Conservation (phyloP, 192 early-diverging fungal genomes). For the Paraglomus brasilianum region DNA sequence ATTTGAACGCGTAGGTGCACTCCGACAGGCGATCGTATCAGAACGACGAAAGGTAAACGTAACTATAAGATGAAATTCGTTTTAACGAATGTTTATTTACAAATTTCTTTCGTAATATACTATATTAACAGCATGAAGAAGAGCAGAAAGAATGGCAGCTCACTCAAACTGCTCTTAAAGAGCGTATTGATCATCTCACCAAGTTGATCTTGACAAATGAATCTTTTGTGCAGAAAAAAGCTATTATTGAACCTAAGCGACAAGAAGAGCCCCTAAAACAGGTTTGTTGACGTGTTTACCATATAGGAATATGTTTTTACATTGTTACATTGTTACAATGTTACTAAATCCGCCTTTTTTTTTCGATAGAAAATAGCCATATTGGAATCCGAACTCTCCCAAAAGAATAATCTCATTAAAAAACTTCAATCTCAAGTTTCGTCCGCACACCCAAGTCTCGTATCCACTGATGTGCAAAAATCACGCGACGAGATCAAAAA, state of each 20-base stretch:
- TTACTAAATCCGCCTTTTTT: slow-evolving; percentile 13
- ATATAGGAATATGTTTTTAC: slow-evolving; percentile 30
- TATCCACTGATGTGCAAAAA: too few species aligned
- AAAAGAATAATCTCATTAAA: slow-evolving; percentile 12
- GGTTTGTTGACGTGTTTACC: slow-evolving; percentile 26
- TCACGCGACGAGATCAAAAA: too few species aligned
- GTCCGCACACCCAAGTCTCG: too few species aligned
- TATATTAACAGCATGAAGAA: slow-evolving; percentile 49
- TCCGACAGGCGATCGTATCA: too few species aligned
- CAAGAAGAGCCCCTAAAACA: slow-evolving; percentile 17
- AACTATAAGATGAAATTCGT: slow-evolving; percentile 21
- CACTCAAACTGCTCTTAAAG: slow-evolving; percentile 73
- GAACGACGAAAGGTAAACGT: slow-evolving; percentile 37
- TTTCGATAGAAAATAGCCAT: slow-evolving; percentile 1
- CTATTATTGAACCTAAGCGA: slow-evolving; percentile 14
- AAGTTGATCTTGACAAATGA: slow-evolving; percentile 74
- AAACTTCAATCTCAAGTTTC: slow-evolving; percentile 4
- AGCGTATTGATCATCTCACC: slow-evolving; percentile 84
- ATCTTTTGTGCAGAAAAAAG: slow-evolving; percentile 53
- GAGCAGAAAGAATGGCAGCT: slow-evolving; percentile 52
- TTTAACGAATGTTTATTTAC: too few species aligned
- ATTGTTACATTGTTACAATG: slow-evolving; percentile 32
- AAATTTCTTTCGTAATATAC: not conserved
- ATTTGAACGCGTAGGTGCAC: slow-evolving; percentile 31
- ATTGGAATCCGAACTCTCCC: slow-evolving; percentile 10